Base-by-base conservation (phyloP, 805 yeast species). In the Starmerella floricola region DNA sequence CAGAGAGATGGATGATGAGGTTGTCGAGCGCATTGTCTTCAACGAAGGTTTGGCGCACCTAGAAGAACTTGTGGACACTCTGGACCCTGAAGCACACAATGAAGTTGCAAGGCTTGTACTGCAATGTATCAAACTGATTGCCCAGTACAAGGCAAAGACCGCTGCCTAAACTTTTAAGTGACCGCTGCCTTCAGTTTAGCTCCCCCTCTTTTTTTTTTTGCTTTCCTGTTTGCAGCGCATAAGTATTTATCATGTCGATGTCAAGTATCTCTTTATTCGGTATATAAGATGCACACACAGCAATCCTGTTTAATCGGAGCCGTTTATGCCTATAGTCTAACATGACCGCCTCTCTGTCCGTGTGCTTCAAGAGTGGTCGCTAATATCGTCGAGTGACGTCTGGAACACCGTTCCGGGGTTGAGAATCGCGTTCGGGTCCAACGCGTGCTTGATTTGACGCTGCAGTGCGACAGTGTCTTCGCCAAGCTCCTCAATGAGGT, bases 341-440 rank as follows among this genome's bases (percentile, higher is more conserved):
- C n/a, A n/a, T n/a, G n/a, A n/a, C n/a, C n/a, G n/a, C n/a, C n/a
- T n/a, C n/a, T n/a, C n/a, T n/a, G n/a, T 6, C 13, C 23, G 26
- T 10, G 23, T 33, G 18, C 5, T 15, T 33, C 24, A 41, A 6
- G 23, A 23, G 34, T 45, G 46, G 34, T 45, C 46, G 26, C 33
- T 29, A 28, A 39, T 31, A 29, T 45, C 42, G 16, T 28, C 17
- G 30, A 20, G 33, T 20, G 46, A 33, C 19, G 33, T 42, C 42
- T 66, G 66, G 57, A 82, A 72, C 2, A 84, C 71, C 60, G 85
- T 84, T 55, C 82, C 94, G 1, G 94, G 88, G 57, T 84, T 84
- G 59, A 84, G 59, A 31, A 84, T 65, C 50, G 80, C 60, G 49
- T 72, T 63, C 2, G 94, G 94, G 58, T 84, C 95, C 31, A 84